A percentile compares a stretch with the other conserved stretches of the same genome.
These are phyloP conservation scores for Cordyceps javanica DNA, from an alignment of 2,329 filamentous ascomycete species.

Conservation along the genomic window DNA sequence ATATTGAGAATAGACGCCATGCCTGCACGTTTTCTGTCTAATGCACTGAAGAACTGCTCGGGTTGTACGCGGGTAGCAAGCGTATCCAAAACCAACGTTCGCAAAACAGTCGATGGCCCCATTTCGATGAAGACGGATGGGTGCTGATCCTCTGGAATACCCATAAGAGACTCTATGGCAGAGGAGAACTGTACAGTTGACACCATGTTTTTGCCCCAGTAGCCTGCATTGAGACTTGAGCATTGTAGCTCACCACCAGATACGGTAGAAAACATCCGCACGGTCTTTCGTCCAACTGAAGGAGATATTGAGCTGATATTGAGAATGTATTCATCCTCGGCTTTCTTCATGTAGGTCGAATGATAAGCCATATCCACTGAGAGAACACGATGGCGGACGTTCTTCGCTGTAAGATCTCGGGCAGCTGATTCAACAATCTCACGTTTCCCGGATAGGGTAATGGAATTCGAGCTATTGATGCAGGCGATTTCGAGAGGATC, in stretches of 20 bases:
- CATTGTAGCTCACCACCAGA: conserved; percentile 23
- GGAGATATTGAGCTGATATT: conserved; percentile 20
- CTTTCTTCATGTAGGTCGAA: conserved; percentile 36
- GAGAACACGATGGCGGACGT: conserved; percentile 30
- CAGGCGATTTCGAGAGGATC: conserved; percentile 33
- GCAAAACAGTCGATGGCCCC: conserved; percentile 32
- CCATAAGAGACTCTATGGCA: conserved; percentile 32
- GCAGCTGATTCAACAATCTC: conserved; percentile 26
- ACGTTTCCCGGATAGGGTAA: conserved; percentile 37
- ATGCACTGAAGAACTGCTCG: conserved; percentile 21
- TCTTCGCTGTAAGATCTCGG: conserved; percentile 24
- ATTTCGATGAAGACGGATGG: conserved; percentile 36
- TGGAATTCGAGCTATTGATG: conserved; percentile 37
- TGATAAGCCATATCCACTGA: conserved; percentile 37
- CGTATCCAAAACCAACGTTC: conserved; percentile 29
- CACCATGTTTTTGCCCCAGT: conserved; percentile 43
- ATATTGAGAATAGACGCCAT: conserved; percentile 23
- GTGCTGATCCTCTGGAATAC: conserved; percentile 18
- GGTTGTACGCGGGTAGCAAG: conserved; percentile 1
- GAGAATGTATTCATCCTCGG: conserved; percentile 30
- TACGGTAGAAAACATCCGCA: conserved; percentile 37
- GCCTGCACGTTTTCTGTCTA: conserved; percentile 22
- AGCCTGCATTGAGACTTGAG: conserved; percentile 26
- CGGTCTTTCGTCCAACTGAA: background rate
- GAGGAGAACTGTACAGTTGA: conserved; percentile 38